phyloP scores from a whole-genome alignment of 2,329 filamentous ascomycete species.

The Alternaria sp. region DNA sequence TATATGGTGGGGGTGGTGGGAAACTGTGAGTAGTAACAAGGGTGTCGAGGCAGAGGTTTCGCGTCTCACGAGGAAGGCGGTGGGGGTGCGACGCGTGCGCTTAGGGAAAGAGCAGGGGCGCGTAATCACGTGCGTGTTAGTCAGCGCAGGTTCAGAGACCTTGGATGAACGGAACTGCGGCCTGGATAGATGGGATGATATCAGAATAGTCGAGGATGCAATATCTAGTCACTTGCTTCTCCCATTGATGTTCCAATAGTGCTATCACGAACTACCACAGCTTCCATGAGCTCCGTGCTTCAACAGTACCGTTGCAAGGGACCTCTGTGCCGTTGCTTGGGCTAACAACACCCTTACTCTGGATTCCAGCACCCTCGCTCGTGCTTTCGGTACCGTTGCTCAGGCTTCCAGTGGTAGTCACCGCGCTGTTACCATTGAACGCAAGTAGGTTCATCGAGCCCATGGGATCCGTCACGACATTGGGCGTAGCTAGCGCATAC shows the following conservation, averaged over 20 bases:
- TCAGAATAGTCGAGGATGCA: not conserved
- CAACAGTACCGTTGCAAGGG: not conserved
- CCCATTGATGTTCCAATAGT: no score
- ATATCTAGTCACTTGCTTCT: no score
- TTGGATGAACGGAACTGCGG: no score
- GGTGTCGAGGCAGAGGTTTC: not conserved
- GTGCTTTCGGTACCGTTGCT: not conserved
- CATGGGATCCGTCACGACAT: conserved; percentile 27
- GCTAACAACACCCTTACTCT: not conserved
- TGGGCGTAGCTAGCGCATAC: conserved; percentile 27
- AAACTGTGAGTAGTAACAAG: no score
- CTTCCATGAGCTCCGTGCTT: not conserved
- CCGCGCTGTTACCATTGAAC: conserved; percentile 33
- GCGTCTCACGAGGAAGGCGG: not conserved
- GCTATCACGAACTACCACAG: not conserved
- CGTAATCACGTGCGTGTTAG: not conserved
- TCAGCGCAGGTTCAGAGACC: not conserved
- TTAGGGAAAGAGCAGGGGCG: not conserved
- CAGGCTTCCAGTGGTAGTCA: not conserved
- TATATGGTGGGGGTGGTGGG: no score
- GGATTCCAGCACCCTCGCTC: not conserved
- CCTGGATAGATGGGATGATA: not conserved
- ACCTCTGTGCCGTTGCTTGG: not conserved
- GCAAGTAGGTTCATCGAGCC: conserved; percentile 34
- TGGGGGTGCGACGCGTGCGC: not conserved